These are phyloP conservation scores for Phytophthora hibernalis DNA, from an alignment of 352 stramenopile species.

Conservation along the genomic window DNA sequence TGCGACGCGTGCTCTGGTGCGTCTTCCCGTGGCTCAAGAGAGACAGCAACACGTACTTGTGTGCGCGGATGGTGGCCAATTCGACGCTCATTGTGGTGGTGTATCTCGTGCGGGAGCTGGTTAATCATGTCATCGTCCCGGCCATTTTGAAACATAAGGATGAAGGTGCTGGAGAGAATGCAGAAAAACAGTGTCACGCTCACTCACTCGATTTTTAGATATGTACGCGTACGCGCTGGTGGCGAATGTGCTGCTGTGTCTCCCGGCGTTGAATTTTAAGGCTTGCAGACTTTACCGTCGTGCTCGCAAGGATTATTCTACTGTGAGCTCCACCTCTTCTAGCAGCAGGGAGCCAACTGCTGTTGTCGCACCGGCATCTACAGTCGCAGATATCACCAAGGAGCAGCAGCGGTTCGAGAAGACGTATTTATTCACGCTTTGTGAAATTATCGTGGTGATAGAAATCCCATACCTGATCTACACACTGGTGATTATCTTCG, in stretches of 20 bases:
- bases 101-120: slow-evolving; percentile 59
- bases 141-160: slow-evolving; percentile 41
- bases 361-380: slow-evolving; percentile 37
- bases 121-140: slow-evolving; percentile 58
- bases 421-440: slow-evolving; percentile 75
- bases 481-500: slow-evolving; percentile 55
- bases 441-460: slow-evolving; percentile 79
- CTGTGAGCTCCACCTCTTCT: slow-evolving; percentile 39
- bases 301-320: slow-evolving; percentile 29
- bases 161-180: slow-evolving; percentile 25
- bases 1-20: slow-evolving; percentile 50
- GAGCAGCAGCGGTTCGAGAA: slow-evolving; percentile 66
- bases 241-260: slow-evolving; percentile 69
- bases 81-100: slow-evolving; percentile 69
- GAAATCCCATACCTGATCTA: slow-evolving; percentile 78
- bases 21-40: slow-evolving; percentile 67
- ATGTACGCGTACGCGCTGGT: slow-evolving; percentile 70
- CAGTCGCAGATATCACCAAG: slow-evolving; percentile 44
- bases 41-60: slow-evolving; percentile 85
- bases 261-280: slow-evolving; percentile 70
- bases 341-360: slow-evolving; percentile 20
- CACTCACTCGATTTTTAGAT: slow-evolving; percentile 72
- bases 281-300: slow-evolving; percentile 62
- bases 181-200: slow-evolving; percentile 44
- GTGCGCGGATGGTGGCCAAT: slow-evolving; percentile 76